Evolutionary conservation across 345 rosid genomes (phyloP).

Genomic region (Rhizophora apiculata): DNA sequence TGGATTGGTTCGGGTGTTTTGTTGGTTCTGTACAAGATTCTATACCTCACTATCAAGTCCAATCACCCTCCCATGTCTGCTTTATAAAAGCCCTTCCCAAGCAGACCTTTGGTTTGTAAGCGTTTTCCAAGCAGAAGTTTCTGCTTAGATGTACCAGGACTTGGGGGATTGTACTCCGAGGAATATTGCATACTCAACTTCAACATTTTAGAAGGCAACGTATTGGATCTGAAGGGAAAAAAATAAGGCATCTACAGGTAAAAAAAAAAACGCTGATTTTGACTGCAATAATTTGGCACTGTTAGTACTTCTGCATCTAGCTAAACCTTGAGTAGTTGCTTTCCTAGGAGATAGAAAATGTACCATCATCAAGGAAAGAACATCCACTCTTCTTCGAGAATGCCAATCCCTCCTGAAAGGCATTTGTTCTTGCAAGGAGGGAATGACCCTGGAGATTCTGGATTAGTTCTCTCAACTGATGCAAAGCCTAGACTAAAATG

Average conservation of each 20-base stretch:
- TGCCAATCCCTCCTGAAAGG: conserved; percentile 60
- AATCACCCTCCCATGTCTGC: conserved; percentile 13
- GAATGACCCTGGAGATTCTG: conserved; percentile 85
- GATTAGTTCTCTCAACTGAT: conserved; percentile 86
- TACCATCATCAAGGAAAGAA: conserved; percentile 63
- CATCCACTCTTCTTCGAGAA: conserved; percentile 66
- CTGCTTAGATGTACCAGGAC: conserved; percentile 14
- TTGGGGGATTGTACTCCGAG: conserved; percentile 20
- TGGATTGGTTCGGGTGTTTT: conserved; percentile 50
- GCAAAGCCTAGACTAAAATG: conserved; percentile 93
- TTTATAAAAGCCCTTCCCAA: conserved; percentile 39
- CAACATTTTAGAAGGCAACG: conserved; percentile 21
- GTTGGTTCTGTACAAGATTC: conserved; percentile 44
- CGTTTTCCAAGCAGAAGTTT: conserved; percentile 24
- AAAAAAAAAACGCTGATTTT: conserved; percentile 18
- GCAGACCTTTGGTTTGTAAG: conserved; percentile 27
- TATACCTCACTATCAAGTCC: conserved; percentile 32
- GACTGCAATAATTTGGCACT: conserved; percentile 12
- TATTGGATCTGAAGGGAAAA: conserved; percentile 21
- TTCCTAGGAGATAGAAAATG: conserved; percentile 42
- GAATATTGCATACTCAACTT: conserved; percentile 27
- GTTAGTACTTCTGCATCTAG: conserved; percentile 12
- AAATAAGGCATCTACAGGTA: conserved; percentile 27
- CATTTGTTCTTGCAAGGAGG: conserved; percentile 80
- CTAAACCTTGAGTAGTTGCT: conserved; percentile 10